A percentile compares a stretch with the other conserved stretches of the same genome.
Conservation (phyloP, 1,284 basidiomycete species). For the Stygiomarasmius scandens region DNA sequence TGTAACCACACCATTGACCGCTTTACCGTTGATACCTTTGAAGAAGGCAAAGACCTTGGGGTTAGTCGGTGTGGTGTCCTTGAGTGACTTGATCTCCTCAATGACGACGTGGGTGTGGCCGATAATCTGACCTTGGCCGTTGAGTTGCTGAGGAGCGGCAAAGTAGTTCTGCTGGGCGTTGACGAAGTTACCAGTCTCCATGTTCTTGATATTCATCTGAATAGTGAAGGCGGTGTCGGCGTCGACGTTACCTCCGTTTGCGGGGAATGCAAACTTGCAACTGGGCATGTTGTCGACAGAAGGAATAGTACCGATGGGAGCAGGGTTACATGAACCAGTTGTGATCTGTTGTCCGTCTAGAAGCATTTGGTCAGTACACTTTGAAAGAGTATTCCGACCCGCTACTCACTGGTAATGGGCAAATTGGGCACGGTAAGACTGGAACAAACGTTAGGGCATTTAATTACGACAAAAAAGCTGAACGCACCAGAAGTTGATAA, state of each 20-base stretch:
- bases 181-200: conserved; percentile 48
- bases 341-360: conserved; percentile 38
- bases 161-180: conserved; percentile 56
- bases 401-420: conserved; percentile 34
- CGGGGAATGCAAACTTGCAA: conserved; percentile 49
- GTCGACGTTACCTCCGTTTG: conserved; percentile 43
- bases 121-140: conserved; percentile 44
- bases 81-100: conserved; percentile 44
- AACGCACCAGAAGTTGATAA: conserved; percentile 57
- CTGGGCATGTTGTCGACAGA: conserved; percentile 44
- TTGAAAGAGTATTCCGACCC: too few relatives aligned
- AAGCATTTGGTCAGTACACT: background rate
- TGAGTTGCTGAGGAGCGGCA: conserved; percentile 55
- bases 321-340: conserved; percentile 23
- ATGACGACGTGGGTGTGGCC: conserved; percentile 63
- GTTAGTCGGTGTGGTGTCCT: conserved; percentile 49
- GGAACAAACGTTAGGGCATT: too few relatives aligned
- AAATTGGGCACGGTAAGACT: conserved; percentile 20
- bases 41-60: conserved; percentile 60
- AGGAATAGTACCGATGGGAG: conserved; percentile 48
- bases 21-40: conserved; percentile 45
- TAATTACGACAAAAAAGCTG: too few relatives aligned
- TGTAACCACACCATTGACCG: conserved; percentile 43
- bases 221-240: conserved; percentile 46
- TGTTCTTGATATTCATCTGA: conserved; percentile 24